Conservation (phyloP, 768 basidiomycete genomes). For the Leccinum pellstonianum region DNA sequence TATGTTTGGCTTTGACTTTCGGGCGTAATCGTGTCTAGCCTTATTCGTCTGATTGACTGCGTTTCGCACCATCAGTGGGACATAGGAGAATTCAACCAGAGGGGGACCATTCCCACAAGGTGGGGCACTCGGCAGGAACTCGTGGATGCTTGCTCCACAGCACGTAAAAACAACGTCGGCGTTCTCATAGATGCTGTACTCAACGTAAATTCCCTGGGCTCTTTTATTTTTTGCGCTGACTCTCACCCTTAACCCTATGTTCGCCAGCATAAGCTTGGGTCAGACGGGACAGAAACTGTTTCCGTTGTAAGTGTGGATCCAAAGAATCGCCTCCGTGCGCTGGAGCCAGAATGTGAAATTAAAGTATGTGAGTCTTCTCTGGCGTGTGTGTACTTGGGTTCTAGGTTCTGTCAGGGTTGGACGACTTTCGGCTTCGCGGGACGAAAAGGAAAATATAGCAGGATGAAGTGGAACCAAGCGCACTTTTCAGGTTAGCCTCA, state of each 20-base stretch:
- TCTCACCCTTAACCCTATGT: slow-evolving; percentile 13
- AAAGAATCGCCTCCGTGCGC: slow-evolving; percentile 59
- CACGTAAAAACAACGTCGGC: slow-evolving; percentile 66
- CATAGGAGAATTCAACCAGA: slow-evolving; percentile 81
- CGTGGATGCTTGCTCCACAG: slow-evolving; percentile 63
- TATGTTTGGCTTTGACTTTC: slow-evolving; percentile 31
- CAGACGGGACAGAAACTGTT: slow-evolving; percentile 71
- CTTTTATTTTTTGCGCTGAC: slow-evolving; percentile 2
- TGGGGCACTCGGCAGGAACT: slow-evolving; percentile 90
- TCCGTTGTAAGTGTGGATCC: slow-evolving; percentile 68
- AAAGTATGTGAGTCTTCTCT: slow-evolving; percentile 45
- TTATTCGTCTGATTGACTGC: neutral
- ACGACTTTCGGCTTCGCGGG: slow-evolving; percentile 86
- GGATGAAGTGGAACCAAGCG: slow-evolving; percentile 68
- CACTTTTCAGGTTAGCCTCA: slow-evolving; percentile 70
- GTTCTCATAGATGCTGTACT: slow-evolving; percentile 86
- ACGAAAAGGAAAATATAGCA: slow-evolving; percentile 74
- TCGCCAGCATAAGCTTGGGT: slow-evolving; percentile 78
- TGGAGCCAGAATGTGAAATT: slow-evolving; percentile 61
- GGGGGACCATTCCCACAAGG: slow-evolving; percentile 65
- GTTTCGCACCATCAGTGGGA: slow-evolving; percentile 61
- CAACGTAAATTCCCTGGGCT: slow-evolving; percentile 52
- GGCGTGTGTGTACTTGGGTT: neutral
- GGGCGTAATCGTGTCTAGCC: neutral
- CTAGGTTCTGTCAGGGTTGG: slow-evolving; percentile 57